Base-by-base conservation (phyloP, 371 early-diverging fungal genomes). In the Mycotypha africana region DNA sequence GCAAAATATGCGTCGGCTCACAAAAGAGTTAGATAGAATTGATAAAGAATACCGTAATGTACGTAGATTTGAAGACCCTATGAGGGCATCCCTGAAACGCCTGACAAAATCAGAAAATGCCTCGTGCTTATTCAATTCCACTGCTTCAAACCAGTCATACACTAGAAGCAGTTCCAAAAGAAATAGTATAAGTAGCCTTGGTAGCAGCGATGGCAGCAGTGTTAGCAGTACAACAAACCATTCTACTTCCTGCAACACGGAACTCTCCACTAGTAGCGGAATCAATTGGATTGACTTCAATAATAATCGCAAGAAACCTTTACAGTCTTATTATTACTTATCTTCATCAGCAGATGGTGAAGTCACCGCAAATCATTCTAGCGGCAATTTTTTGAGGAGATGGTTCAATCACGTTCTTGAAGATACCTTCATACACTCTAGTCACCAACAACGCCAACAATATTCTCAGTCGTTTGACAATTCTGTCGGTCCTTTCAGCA, bases 11-110 rank as follows among this genome's bases (percentile, higher is more conserved):
- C 51, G 55, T n/a, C 42, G 69, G 23, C 47, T 79, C n/a, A 74
- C 76, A 17, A 76, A 73, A 39, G 80, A 77, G 40, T 35, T 71
- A 22, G 77, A 76, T 21, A 63, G 76, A 38, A 64, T 79, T 8
- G 73, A 72, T 45, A 56, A 73, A 37, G 79, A 78, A 58, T 74
- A 76, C 42, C 46, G 53, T 19, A 59, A 38, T 30, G 47, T 70
- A 12, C 53, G 65, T 20, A 46, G 61, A 14, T 67, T 50, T 43
- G 56, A 70, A 42, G 65, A 74, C 43, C 74, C 74, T 14, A 32
- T 74, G 32, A 38, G 47, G 3, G 60, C 62, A 41, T 67, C 67
- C 8, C 53, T 74, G 20, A 51, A 53, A 32, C 60, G 72, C 9
- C 44, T 71, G 10, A n/a, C 43, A 9, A 33, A 4, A 2, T 9